These are phyloP conservation scores for Hypoxylon crocopeplum DNA, from an alignment of 495 filamentous ascomycete genomes.

Conservation along the genomic window DNA sequence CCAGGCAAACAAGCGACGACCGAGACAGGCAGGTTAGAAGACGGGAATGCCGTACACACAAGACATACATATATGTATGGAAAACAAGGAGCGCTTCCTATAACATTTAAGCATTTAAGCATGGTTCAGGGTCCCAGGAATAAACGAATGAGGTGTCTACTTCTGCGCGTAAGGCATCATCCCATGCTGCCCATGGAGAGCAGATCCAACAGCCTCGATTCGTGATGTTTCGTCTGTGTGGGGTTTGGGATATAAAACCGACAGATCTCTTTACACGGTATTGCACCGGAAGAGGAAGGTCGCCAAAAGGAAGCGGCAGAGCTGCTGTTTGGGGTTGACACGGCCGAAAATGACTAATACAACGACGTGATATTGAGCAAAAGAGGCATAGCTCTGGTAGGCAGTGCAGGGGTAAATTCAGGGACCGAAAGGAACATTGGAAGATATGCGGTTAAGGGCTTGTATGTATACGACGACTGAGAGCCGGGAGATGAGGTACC, in stretches of 20 bases:
- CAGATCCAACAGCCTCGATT: constrained; percentile 31
- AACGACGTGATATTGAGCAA: constrained; percentile 8
- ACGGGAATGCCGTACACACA: too few species aligned
- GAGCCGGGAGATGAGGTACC: constrained; percentile 6
- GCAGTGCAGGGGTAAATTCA: constrained; percentile 22
- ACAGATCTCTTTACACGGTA: constrained; percentile 3
- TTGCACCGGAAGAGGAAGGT: constrained; percentile 34
- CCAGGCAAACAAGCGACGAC: constrained; percentile 13
- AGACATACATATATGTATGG: background rate
- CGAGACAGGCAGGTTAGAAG: constrained; percentile 27
- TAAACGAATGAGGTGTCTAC: background rate
- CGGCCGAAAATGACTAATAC: constrained; percentile 31
- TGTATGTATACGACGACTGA: background rate
- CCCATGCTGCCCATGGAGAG: background rate
- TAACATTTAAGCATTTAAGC: constrained; percentile 4
- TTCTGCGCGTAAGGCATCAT: background rate
- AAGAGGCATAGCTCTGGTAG: constrained; percentile 4
- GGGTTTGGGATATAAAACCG: constrained; percentile 2
- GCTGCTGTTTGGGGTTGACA: constrained; percentile 34
- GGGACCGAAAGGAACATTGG: constrained; percentile 10
- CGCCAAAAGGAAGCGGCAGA: constrained; percentile 27
- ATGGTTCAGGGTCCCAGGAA: background rate
- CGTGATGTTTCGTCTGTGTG: constrained; percentile 33
- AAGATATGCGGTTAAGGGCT: constrained; percentile 18
- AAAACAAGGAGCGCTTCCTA: background rate